phyloP scores from a whole-genome alignment of 169 alveolate species.

The Condylostoma magnum region DNA sequence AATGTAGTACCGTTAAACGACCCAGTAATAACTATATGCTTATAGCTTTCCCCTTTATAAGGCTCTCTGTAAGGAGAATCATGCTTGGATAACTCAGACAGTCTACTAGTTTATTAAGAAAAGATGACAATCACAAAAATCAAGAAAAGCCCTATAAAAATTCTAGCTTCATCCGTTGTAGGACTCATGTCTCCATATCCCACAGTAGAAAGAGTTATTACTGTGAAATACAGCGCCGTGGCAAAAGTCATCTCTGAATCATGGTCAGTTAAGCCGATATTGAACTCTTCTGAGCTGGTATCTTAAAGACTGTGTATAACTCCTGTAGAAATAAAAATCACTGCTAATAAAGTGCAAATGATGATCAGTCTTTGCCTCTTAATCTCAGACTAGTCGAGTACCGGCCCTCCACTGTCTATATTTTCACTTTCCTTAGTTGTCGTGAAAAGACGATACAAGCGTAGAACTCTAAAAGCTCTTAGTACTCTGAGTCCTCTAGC shows the following conservation, averaged over 20 bases:
- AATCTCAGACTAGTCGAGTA: conserved; percentile 30
- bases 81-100: conserved; percentile 40
- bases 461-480: conserved; percentile 43
- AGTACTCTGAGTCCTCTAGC: conserved; percentile 37
- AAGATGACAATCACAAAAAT: conserved; percentile 44
- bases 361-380: conserved; percentile 31
- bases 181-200: conserved; percentile 63
- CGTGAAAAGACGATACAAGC: conserved; percentile 44
- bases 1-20: conserved; percentile 37
- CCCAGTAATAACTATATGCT: conserved; percentile 42
- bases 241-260: conserved; percentile 48
- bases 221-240: conserved; percentile 44
- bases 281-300: conserved; percentile 32
- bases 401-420: conserved; percentile 5
- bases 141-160: conserved; percentile 43
- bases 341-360: conserved; percentile 25
- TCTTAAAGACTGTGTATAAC: conserved; percentile 32
- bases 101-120: conserved; percentile 37
- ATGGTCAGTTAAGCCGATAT: conserved; percentile 24
- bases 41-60: conserved; percentile 32
- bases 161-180: conserved; percentile 34
- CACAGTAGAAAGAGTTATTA: conserved; percentile 49
- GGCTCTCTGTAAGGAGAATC: conserved; percentile 22
- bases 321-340: conserved; percentile 40
- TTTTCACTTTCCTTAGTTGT: conserved; percentile 22